Base-by-base conservation (phyloP, 179 eudicot genomes). In the Silene vulgaris region DNA sequence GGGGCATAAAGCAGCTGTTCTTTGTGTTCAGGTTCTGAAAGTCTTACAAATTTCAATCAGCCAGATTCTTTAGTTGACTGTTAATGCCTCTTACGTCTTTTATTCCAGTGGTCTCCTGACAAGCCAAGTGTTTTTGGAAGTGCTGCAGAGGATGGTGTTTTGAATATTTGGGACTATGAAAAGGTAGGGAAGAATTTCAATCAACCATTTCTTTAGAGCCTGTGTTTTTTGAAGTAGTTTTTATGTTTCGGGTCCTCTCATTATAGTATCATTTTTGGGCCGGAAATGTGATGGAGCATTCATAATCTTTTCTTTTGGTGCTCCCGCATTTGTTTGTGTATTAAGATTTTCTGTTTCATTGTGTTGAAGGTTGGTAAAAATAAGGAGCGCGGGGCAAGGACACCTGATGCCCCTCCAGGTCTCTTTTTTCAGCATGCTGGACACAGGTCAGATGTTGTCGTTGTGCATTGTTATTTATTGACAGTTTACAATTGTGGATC, bases 111-210 rank as follows among this genome's bases (percentile, higher is more conserved):
- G 99, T 93, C 96, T 74, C 99, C 99, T 70, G 90, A 93, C 80
- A 96, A 84, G 75, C 82, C 99, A 79, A 90, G 97, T 37, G 92
- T 96, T 72, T 96, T 96, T 77, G 99, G 99, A 83, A 96, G 97
- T 83, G 90, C 97, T 72, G 97, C 99, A 43, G 97, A 96, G 91
- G 97, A 96, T 82, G 97, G 97, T 75, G 77, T 96, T 64, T 83
- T 93, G 64, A 93, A 93, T 83, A 88, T 96, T 12, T 96, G 97
- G 97, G 95, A 95, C 81, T 85, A 93, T 76, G 91, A 87, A 64
- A 88, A 90, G 97, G 99, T 92, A 45, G 28, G 63, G 8, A 70
- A 16, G 11, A 74, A 69, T 11, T 52, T 68, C 37, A 28, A 48
- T 74, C 60, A 23, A 43, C 56, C 17, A 20, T 23, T 61, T 45